Evolutionary conservation across 2,329 filamentous ascomycete genomes (phyloP).

Genomic region (Thermomyces lanuginosus): DNA sequence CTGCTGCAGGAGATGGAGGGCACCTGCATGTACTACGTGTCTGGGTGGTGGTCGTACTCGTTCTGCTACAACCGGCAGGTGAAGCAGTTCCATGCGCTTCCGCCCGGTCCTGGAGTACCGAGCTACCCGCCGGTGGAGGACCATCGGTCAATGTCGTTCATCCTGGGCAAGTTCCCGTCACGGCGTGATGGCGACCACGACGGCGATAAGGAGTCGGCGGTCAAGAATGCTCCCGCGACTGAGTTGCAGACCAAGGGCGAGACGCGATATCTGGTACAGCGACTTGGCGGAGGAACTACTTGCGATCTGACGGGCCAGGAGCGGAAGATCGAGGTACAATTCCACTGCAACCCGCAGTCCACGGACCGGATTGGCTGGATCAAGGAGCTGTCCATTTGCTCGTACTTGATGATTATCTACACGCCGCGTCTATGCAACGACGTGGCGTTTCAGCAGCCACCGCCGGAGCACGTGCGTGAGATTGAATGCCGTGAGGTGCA

Average conservation of each 20-base stretch:
- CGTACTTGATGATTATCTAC: constrained; percentile 84
- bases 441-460: constrained; percentile 67
- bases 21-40: constrained; percentile 66
- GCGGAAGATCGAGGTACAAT: constrained; percentile 66
- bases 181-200: constrained; percentile 18
- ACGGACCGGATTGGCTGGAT: constrained; percentile 74
- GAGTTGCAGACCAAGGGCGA: constrained; percentile 69
- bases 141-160: constrained; percentile 55
- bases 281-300: constrained; percentile 58
- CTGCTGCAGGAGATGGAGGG: constrained; percentile 62
- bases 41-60: constrained; percentile 90
- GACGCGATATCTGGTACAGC: constrained; percentile 72
- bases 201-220: constrained; percentile 11
- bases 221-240: constrained; percentile 30
- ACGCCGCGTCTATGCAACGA: constrained; percentile 79
- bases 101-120: constrained; percentile 50
- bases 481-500: constrained; percentile 64
- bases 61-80: constrained; percentile 84
- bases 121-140: constrained; percentile 61
- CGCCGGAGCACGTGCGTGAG: constrained; percentile 56
- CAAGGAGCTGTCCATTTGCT: constrained; percentile 80
- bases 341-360: constrained; percentile 61
- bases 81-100: constrained; percentile 75
- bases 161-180: constrained; percentile 48
- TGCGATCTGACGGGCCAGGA: constrained; percentile 75